These are phyloP conservation scores for Leptographium radiaticola DNA, from an alignment of 2,329 filamentous ascomycete species.

Conservation along the genomic window DNA sequence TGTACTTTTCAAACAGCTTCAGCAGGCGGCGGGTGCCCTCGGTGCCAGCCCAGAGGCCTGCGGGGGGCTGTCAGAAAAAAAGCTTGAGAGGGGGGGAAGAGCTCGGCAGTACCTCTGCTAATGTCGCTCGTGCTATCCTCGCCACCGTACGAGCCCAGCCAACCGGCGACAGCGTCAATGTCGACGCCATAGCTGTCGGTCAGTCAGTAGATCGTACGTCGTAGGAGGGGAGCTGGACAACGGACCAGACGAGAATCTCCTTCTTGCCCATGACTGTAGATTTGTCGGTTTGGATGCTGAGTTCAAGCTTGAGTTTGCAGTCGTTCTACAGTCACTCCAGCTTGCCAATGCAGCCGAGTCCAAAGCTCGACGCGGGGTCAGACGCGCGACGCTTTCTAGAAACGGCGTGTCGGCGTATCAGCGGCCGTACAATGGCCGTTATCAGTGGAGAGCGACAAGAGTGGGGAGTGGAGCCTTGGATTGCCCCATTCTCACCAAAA, in stretches of 20 bases:
- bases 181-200: conserved; percentile 52
- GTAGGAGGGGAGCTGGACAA: background rate
- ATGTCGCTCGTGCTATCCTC: conserved; percentile 63
- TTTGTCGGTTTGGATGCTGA: background rate
- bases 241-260: background rate
- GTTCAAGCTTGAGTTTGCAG: background rate
- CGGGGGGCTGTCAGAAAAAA: background rate
- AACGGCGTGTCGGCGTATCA: no score
- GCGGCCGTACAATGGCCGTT: no score
- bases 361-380: no score
- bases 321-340: no score
- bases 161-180: conserved; percentile 64
- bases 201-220: background rate
- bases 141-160: conserved; percentile 63
- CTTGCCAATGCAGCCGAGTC: no score
- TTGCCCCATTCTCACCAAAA: no score
- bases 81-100: background rate
- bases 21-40: conserved; percentile 52
- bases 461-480: no score
- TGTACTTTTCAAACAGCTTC: conserved; percentile 58
- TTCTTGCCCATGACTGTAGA: background rate
- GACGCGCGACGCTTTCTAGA: no score
- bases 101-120: conserved; percentile 39
- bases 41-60: conserved; percentile 50
- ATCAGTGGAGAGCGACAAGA: no score